phyloP scores from a whole-genome alignment of 1,284 basidiomycete species.

The Marasmius fiardii region DNA sequence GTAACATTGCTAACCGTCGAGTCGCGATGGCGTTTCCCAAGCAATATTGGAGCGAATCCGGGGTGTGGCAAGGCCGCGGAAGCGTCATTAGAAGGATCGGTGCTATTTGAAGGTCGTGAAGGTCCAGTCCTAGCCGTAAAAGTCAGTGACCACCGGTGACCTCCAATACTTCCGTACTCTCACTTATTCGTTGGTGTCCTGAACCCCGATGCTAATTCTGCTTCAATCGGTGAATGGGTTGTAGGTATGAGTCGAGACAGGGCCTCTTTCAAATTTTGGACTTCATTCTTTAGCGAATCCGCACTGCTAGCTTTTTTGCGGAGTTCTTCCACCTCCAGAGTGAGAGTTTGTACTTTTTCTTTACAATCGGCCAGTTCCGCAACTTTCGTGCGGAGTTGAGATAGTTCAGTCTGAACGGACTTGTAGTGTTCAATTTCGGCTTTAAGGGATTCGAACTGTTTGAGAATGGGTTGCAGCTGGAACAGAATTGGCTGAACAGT shows the following conservation, averaged over 20 bases:
- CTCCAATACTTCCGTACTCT: not conserved
- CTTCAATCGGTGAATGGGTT: not conserved
- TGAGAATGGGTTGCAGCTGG: conserved; percentile 53
- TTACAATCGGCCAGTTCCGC: conserved; percentile 31
- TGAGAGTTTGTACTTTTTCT: conserved; percentile 34
- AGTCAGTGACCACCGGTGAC: not conserved
- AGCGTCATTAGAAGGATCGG: conserved; percentile 17
- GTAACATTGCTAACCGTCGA: conserved; percentile 38
- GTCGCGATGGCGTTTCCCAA: conserved; percentile 63
- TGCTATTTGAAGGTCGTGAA: conserved; percentile 20
- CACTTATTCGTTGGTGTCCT: conserved; percentile 12
- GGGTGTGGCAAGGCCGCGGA: conserved; percentile 28
- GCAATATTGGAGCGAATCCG: conserved; percentile 36
- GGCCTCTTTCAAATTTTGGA: conserved; percentile 29
- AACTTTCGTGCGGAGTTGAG: conserved; percentile 30
- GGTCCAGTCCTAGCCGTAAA: too few species aligned
- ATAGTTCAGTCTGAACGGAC: conserved; percentile 34
- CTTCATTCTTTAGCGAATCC: conserved; percentile 30
- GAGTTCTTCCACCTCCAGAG: conserved; percentile 37
- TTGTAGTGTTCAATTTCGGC: conserved; percentile 40
- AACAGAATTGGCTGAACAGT: conserved; percentile 6
- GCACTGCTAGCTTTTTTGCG: conserved; percentile 32
- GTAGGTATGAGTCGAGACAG: conserved; percentile 4
- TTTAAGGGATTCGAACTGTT: conserved; percentile 42
- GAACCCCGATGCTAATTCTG: conserved; percentile 8